These are phyloP conservation scores for Prosopis cineraria DNA, from an alignment of 306 rosid genomes.

Conservation along the genomic window DNA sequence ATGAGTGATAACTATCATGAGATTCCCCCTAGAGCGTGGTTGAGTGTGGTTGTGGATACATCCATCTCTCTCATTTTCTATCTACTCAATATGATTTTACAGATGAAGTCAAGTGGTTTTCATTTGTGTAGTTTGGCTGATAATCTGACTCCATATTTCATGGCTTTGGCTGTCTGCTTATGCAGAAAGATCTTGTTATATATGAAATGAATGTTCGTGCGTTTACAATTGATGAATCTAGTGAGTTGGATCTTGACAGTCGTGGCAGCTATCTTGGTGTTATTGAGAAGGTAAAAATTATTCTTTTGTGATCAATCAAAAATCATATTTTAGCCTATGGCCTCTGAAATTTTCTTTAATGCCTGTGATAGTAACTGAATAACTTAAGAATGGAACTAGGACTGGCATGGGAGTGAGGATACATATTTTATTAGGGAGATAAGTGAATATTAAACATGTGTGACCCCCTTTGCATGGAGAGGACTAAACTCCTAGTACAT, in stretches of 20 bases:
- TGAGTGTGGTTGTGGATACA: conserved; percentile 19
- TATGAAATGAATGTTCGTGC: conserved; percentile 97
- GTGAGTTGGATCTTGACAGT: conserved; percentile 62
- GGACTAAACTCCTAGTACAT: not conserved
- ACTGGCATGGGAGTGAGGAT: not conserved
- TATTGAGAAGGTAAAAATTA: conserved; percentile 78
- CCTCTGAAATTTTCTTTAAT: not conserved
- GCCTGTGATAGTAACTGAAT: not conserved
- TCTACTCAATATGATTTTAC: conserved; percentile 4
- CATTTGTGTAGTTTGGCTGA: conserved; percentile 21
- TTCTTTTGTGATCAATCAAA: conserved; percentile 5
- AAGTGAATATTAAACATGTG: not conserved
- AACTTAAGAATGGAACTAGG: not conserved
- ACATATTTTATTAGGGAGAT: not conserved
- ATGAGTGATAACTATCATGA: conserved; percentile 29
- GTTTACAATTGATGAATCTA: conserved; percentile 85
- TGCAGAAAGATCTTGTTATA: conserved; percentile 93
- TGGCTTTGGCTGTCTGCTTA: conserved; percentile 19
- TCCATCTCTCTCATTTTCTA: conserved; percentile 17
- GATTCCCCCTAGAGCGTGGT: not conserved
- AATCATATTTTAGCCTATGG: not conserved
- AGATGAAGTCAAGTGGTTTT: conserved; percentile 17
- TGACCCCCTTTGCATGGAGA: not conserved
- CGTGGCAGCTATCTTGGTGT: conserved; percentile 94
- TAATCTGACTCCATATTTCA: conserved; percentile 20